Base-by-base conservation (phyloP, 495 filamentous ascomycete species). In the Oleoguttula mirabilis region DNA sequence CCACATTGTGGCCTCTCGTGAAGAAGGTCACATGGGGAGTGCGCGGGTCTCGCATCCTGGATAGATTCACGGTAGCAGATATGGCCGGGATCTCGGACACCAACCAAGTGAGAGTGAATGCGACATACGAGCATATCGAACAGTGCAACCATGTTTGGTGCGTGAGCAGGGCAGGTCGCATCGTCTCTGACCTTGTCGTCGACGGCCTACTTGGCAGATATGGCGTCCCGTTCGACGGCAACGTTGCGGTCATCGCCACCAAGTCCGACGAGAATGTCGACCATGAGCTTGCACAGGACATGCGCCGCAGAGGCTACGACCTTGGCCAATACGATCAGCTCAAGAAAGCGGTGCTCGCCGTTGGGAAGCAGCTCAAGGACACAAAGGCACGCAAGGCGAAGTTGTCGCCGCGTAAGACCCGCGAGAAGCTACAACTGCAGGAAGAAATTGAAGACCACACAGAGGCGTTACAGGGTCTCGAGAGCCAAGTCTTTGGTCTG, bases 61-160 rank as follows among this genome's bases (percentile, higher is more conserved):
- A 38, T 16, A 3, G 16, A 1, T 16, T 46, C 19, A 47, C 43
- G 7, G n/a, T 52, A 8, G 19, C 16, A 12, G 49, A 52, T 21
- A 21, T 52, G 2, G 43, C 49, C 19, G 44, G 44, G 1, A 35
- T 43, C 15, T 38, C 25, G 1, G 49, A 52, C 40, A 48, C 22
- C n/a, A 39, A 47, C 23, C 21, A 47, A 17, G 24, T 35, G 12
- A 30, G 49, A 2, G 24, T 39, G 10, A 38, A 42, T 14, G 5
- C 27, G 3, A 37, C 23, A 10, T 16, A 22, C 1, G 36, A 43
- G 21, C 15, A 41, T 14, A 39, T 52, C 38, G 30, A 44, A 10
- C 19, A 6, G 11, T 52, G 49, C 35, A 32, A 48, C 19, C 21
- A 23, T 11, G 21, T 52, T 4, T 52, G 49, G 44, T 27, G 43